Conservation (phyloP, 2,329 filamentous ascomycete genomes). For the Penicillium expansum region DNA sequence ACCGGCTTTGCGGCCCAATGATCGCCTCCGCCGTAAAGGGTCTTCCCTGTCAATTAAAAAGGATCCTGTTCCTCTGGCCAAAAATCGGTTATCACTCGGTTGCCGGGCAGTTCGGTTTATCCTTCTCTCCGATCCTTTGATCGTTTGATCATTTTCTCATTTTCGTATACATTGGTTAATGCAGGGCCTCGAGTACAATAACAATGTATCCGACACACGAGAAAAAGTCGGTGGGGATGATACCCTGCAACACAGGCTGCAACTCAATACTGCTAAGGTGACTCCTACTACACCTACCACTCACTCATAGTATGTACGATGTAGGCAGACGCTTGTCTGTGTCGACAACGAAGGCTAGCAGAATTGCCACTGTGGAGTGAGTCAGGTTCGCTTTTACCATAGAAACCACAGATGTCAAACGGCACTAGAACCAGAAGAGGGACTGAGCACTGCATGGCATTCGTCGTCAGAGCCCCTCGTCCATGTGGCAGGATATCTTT, state of each 20-base stretch:
- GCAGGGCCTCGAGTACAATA: conserved; percentile 12
- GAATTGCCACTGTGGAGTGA: conserved; percentile 14
- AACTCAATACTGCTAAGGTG: not conserved
- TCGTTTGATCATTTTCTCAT: not conserved
- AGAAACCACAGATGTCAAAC: conserved; percentile 5
- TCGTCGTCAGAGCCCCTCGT: not conserved
- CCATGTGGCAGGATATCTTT: conserved; percentile 22
- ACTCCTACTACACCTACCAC: not conserved
- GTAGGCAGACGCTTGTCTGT: not conserved
- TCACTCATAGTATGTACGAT: not conserved
- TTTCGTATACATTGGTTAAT: not conserved
- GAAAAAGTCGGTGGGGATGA: conserved; percentile 25
- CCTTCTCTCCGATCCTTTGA: not conserved
- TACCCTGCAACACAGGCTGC: conserved; percentile 1
- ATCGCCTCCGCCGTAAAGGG: conserved; percentile 17
- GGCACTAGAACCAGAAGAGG: conserved; percentile 6
- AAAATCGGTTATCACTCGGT: not conserved
- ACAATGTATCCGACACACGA: conserved; percentile 19
- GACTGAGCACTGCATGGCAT: conserved; percentile 13
- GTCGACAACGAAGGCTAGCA: not conserved
- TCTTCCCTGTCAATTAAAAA: conserved; percentile 5
- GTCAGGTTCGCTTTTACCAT: not conserved
- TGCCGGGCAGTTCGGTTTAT: not conserved
- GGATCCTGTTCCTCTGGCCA: not conserved
- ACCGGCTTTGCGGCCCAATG: conserved; percentile 25